These are phyloP conservation scores for Coprinellus micaceus DNA, from an alignment of 768 basidiomycete genomes.

Conservation along the genomic window DNA sequence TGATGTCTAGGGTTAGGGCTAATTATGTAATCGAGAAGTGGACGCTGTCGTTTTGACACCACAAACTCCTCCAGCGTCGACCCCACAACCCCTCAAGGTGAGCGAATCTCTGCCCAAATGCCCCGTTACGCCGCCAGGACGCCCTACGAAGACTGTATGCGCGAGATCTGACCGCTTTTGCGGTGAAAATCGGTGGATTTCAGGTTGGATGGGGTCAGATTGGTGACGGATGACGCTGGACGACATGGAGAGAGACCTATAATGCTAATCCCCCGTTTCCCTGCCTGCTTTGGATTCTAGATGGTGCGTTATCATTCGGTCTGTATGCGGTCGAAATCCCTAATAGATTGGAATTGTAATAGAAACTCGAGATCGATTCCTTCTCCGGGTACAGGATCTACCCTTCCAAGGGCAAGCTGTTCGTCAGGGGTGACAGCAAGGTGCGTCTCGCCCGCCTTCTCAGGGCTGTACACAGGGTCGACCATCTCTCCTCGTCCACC, in stretches of 20 bases:
- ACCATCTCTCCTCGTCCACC: not conserved
- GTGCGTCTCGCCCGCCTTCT: conserved; percentile 38
- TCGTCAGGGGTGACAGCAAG: conserved; percentile 95
- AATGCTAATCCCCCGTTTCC: conserved; percentile 14
- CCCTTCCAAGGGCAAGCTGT: conserved; percentile 94
- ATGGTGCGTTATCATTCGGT: conserved; percentile 34
- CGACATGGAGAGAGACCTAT: conserved; percentile 1
- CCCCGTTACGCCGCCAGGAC: not conserved
- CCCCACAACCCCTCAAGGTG: conserved; percentile 17
- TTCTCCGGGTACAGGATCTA: conserved; percentile 98
- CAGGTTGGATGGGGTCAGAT: conserved; percentile 41
- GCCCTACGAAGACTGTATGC: not conserved
- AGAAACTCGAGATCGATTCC: conserved; percentile 98
- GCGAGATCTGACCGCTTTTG: conserved; percentile 8
- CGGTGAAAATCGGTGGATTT: conserved; percentile 13
- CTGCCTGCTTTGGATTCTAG: conserved; percentile 22
- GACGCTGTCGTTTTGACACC: no score
- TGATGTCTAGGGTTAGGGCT: no score
- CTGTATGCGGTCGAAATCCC: conserved; percentile 3
- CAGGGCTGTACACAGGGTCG: not conserved
- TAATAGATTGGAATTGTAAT: conserved; percentile 24
- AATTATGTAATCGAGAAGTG: no score
- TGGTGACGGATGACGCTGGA: conserved; percentile 33
- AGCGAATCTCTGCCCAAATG: conserved; percentile 10
- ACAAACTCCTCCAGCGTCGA: no score